A percentile compares a stretch with the other conserved stretches of the same genome.
Evolutionary conservation across 2,329 filamentous ascomycete genomes (phyloP).

Genomic region (Epicoccum nigrum): DNA sequence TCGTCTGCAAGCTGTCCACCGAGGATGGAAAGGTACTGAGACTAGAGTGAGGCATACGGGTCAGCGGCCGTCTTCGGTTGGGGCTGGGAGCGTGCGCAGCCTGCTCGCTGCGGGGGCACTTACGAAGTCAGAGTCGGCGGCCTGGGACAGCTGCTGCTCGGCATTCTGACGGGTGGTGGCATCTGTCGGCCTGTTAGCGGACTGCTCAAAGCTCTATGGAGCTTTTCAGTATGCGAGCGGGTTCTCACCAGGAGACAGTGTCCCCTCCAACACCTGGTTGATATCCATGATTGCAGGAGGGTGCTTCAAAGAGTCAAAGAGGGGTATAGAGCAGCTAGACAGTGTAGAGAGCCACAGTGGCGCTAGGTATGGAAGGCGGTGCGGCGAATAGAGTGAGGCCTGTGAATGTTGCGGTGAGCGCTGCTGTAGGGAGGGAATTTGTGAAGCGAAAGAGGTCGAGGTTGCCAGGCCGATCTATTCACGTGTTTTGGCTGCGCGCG

Average conservation of each 20-base stretch:
- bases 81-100: constrained; percentile 24
- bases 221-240: constrained; percentile 15
- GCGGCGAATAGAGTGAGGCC: constrained; percentile 24
- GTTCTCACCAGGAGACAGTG: constrained; percentile 85
- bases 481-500: constrained; percentile 37
- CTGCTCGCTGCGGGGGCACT: constrained; percentile 45
- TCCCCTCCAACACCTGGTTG: constrained; percentile 96
- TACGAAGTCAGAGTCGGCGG: constrained; percentile 96
- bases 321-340: constrained; percentile 29
- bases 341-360: constrained; percentile 26
- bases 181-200: constrained; percentile 65
- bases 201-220: constrained; percentile 35
- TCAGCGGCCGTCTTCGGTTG: constrained; percentile 38
- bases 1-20: constrained; percentile 95
- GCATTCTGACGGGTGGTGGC: constrained; percentile 86
- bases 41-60: constrained; percentile 59
- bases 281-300: constrained; percentile 79
- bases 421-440: constrained; percentile 45
- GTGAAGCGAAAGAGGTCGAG: constrained; percentile 46
- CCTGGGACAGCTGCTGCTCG: constrained; percentile 91
- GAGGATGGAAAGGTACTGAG: constrained; percentile 81
- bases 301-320: constrained; percentile 30
- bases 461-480: constrained; percentile 43
- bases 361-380: constrained; percentile 25
- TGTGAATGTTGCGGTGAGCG: constrained; percentile 43